Base-by-base conservation (phyloP, 140 eudicot genomes). In the Ambrosia hybrid region DNA sequence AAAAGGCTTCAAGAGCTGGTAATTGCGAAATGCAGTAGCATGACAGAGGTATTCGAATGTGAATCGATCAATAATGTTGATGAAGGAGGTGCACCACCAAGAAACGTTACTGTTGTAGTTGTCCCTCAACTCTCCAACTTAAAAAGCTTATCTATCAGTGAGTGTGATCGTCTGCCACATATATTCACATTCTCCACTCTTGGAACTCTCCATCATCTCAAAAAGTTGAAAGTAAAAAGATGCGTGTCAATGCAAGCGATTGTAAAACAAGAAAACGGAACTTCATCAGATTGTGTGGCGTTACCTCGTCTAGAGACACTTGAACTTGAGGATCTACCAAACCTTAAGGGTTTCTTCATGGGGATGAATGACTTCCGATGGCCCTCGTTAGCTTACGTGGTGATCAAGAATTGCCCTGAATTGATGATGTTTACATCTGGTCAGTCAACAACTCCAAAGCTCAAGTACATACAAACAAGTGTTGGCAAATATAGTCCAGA, bases 361-460 rank as follows among this genome's bases (percentile, higher is more conserved):
- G 73, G 73, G 73, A 34, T 12, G 45, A 51, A 68, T 48, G 59
- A 68, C 7, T 68, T 68, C 17, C 34, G 0, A 10, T 68, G 60
- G 73, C 60, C 60, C 11, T 46, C 13, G 9, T 46, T 46, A 11
- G 11, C 8, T 46, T 0, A 46, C 8, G 9, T 46, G 1, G 1
- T 5, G 9, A 46, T 46, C 52, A 8, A 46, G 0, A 0, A 46
- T 9, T 46, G 52, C 52, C 52, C 52, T 10, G 3, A 46, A 46
- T 1, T 46, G 3, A 46, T 46, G 52, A 10, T 10, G 13, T 46
- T 46, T 10, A 46, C 52, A 10, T 46, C 9, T 7, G 52, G 52
- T 46, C 52, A 46, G 52, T 46, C 52, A 10, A 46, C n/a, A 46
- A 46, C 52, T 7, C 52, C 52, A 7, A 46, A 10, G 52, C 52